Conservation (phyloP, 192 early-diverging fungal genomes). For the Lobosporangium transversale region DNA sequence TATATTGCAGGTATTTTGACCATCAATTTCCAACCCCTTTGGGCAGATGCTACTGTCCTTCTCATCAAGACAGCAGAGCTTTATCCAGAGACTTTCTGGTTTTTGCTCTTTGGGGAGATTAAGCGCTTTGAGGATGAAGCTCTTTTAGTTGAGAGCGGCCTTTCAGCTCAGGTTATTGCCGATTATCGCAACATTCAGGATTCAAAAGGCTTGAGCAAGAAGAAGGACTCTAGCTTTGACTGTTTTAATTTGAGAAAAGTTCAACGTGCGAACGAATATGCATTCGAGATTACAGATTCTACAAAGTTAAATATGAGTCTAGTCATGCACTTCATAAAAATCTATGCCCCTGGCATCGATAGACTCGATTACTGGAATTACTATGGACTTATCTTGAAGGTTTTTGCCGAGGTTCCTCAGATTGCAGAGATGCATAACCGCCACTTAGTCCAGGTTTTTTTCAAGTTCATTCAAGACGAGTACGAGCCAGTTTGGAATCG, state of each 20-base stretch:
- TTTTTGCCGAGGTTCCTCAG: conserved; percentile 64
- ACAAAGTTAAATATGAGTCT: conserved; percentile 36
- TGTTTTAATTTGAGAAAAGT: conserved; percentile 60
- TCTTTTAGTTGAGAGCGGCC: conserved; percentile 63
- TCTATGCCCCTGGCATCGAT: conserved; percentile 52
- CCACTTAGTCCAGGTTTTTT: conserved; percentile 70
- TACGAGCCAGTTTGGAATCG: conserved; percentile 54
- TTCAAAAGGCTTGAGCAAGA: conserved; percentile 20
- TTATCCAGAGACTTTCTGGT: conserved; percentile 71
- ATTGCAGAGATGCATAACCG: conserved; percentile 72
- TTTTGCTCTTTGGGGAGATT: conserved; percentile 63
- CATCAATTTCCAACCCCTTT: conserved; percentile 85
- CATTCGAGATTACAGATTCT: conserved; percentile 42
- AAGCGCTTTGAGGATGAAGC: conserved; percentile 68
- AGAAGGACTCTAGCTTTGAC: conserved; percentile 62
- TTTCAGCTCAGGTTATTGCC: conserved; percentile 51
- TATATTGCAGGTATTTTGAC: conserved; percentile 71
- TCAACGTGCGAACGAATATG: conserved; percentile 33
- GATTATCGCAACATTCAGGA: conserved; percentile 32
- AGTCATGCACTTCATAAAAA: conserved; percentile 58
- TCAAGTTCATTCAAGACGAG: conserved; percentile 67
- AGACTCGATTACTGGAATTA: conserved; percentile 79
- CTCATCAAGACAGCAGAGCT: conserved; percentile 63
- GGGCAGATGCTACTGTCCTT: conserved; percentile 77
- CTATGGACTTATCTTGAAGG: conserved; percentile 68